Conservation (phyloP, 805 yeast species). For the Hanseniaspora clermontiae region DNA sequence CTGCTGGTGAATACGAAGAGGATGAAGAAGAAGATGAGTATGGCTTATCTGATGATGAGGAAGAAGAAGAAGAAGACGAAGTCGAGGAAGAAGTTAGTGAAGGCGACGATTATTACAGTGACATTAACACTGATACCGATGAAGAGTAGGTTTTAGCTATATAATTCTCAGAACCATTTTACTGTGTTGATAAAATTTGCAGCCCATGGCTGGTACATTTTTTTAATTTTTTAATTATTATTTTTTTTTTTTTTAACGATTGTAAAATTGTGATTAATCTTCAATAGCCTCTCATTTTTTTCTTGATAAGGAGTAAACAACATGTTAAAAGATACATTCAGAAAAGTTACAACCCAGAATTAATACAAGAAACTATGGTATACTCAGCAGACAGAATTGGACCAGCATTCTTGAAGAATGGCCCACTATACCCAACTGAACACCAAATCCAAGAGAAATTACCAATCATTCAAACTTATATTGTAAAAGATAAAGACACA, state of each 20-base stretch:
- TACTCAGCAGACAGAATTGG: not conserved
- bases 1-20: slow-evolving; percentile 28
- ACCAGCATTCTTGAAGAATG: slow-evolving; percentile 20
- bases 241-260: too few relatives aligned
- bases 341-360: too few relatives aligned
- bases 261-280: too few relatives aligned
- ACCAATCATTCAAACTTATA: slow-evolving; percentile 29
- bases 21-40: slow-evolving; percentile 40
- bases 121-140: slow-evolving; percentile 29
- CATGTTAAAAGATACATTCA: too few relatives aligned
- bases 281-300: too few relatives aligned
- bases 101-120: slow-evolving; percentile 36
- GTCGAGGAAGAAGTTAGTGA: slow-evolving; percentile 52
- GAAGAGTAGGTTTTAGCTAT: slow-evolving; percentile 17
- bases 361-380: not conserved
- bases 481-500: slow-evolving; percentile 33
- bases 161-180: not conserved
- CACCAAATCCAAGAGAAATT: slow-evolving; percentile 27
- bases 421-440: slow-evolving; percentile 25
- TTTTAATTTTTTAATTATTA: too few relatives aligned
- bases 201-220: not conserved
- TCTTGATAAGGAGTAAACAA: too few relatives aligned
- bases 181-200: not conserved
- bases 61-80: slow-evolving; percentile 33
- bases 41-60: slow-evolving; percentile 35